phyloP scores from a whole-genome alignment of 164 flowering plant species.

The Amborella trichopoda region DNA sequence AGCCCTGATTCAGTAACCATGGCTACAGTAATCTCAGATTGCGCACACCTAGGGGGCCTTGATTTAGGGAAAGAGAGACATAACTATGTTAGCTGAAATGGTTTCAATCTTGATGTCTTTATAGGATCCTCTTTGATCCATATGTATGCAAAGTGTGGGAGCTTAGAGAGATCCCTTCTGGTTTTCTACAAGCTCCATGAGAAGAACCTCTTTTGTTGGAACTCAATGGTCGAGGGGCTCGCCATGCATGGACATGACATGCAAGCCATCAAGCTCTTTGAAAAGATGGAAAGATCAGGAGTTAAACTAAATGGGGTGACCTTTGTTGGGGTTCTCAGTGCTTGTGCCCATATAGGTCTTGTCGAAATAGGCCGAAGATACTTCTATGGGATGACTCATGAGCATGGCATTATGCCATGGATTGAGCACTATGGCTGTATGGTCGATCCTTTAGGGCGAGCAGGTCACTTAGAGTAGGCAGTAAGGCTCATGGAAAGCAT shows the following conservation, averaged over 20 bases:
- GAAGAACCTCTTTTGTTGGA: slow-evolving; percentile 71
- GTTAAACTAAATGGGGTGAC: slow-evolving; percentile 51
- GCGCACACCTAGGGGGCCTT: slow-evolving; percentile 82
- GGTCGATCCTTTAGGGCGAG: slow-evolving; percentile 63
- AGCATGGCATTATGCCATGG: slow-evolving; percentile 31
- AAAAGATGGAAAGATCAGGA: slow-evolving; percentile 30
- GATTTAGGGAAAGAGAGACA: slow-evolving; percentile 55
- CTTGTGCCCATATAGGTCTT: slow-evolving; percentile 69
- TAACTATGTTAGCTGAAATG: slow-evolving; percentile 20
- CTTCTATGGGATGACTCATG: slow-evolving; percentile 39
- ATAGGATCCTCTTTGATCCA: slow-evolving; percentile 75
- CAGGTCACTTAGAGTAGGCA: slow-evolving; percentile 59
- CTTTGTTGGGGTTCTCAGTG: slow-evolving; percentile 54
- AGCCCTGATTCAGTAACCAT: slow-evolving; percentile 57
- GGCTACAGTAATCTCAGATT: slow-evolving; percentile 59
- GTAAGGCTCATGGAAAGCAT: slow-evolving; percentile 37
- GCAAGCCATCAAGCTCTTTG: slow-evolving; percentile 51
- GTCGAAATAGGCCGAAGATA: slow-evolving; percentile 50
- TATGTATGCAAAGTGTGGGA: slow-evolving; percentile 85
- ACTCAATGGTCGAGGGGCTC: slow-evolving; percentile 58
- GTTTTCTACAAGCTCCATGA: slow-evolving; percentile 52
- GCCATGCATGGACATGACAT: slow-evolving; percentile 52
- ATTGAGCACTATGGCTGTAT: slow-evolving; percentile 77
- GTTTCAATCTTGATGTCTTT: slow-evolving; percentile 48
- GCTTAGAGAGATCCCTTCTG: slow-evolving; percentile 49